Evolutionary conservation across 345 rosid species (phyloP).

Genomic region (Salix udensis): DNA sequence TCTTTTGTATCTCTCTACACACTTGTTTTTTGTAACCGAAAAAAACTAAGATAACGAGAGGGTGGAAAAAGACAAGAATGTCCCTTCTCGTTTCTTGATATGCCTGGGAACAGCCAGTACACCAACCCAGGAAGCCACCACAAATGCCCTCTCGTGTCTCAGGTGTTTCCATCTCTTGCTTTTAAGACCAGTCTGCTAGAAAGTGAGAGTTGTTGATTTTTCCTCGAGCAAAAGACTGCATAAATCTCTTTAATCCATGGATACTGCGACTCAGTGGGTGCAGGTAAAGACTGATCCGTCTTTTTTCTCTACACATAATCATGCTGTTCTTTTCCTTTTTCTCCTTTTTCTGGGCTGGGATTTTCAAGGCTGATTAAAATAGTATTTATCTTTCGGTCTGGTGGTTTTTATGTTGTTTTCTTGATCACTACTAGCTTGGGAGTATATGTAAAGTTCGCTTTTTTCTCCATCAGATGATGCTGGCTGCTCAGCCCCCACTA

Average conservation of each 20-base stretch:
- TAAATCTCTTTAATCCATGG: conserved; percentile 31
- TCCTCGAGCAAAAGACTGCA: conserved; percentile 11
- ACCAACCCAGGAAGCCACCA: conserved; percentile 24
- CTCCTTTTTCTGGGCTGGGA: background rate
- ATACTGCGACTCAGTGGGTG: conserved; percentile 38
- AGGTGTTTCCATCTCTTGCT: background rate
- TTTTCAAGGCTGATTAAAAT: conserved; percentile 15
- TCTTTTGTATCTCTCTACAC: no score
- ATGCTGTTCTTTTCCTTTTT: conserved; percentile 4
- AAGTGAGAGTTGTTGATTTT: conserved; percentile 22
- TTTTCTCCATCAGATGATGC: conserved; percentile 22
- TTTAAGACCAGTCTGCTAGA: conserved; percentile 17
- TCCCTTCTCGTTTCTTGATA: conserved; percentile 11
- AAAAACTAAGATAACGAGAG: no score
- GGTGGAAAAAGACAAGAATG: conserved; percentile 10
- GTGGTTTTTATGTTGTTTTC: background rate
- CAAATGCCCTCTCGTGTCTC: conserved; percentile 6
- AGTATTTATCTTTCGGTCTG: background rate
- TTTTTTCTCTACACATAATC: conserved; percentile 17
- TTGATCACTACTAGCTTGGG: conserved; percentile 1
- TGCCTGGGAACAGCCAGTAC: background rate
- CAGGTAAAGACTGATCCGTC: conserved; percentile 31
- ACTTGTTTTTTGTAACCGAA: no score
- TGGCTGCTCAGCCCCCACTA: conserved; percentile 22
- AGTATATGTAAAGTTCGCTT: background rate